A percentile compares a stretch with the other conserved stretches of the same genome.
phyloP scores from a whole-genome alignment of 495 filamentous ascomycete genomes.

The Aspergillus avenaceus region DNA sequence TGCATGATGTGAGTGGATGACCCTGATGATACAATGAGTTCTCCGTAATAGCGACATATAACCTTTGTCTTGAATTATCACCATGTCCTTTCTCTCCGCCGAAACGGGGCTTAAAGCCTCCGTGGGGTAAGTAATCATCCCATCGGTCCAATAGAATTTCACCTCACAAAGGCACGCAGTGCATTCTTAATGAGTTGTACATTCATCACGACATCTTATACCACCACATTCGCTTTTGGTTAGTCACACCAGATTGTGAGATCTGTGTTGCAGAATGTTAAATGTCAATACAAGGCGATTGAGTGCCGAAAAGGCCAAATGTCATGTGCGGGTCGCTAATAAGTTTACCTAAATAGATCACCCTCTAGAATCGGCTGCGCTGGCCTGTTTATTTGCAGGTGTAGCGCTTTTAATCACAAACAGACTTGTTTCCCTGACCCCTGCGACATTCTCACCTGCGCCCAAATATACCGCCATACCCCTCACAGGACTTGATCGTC shows the following conservation, averaged over 20 bases:
- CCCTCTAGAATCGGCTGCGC: slow-evolving; percentile 34
- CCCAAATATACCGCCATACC: slow-evolving; percentile 20
- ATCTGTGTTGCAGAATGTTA: too few relatives aligned
- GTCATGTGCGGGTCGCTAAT: neutral
- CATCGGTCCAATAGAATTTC: neutral
- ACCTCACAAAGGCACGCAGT: slow-evolving; percentile 16
- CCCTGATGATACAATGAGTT: slow-evolving; percentile 11
- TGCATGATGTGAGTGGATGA: slow-evolving; percentile 5
- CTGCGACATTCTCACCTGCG: slow-evolving; percentile 6
- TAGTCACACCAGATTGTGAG: too few relatives aligned
- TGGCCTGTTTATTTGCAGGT: slow-evolving; percentile 35
- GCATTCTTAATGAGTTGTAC: slow-evolving; percentile 33
- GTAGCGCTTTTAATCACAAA: slow-evolving; percentile 28
- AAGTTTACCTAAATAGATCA: slow-evolving; percentile 25
- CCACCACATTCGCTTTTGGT: slow-evolving; percentile 42
- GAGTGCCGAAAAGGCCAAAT: neutral
- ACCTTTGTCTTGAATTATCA: slow-evolving; percentile 13
- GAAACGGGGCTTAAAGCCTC: slow-evolving; percentile 34
- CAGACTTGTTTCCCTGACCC: slow-evolving; percentile 20
- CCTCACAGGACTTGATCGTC: slow-evolving; percentile 14
- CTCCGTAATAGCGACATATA: slow-evolving; percentile 2
- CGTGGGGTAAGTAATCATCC: slow-evolving; percentile 32
- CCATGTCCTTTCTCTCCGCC: slow-evolving; percentile 29
- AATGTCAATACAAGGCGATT: too few relatives aligned
- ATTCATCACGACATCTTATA: slow-evolving; percentile 32